A percentile compares a stretch with the other conserved stretches of the same genome.
Conservation (phyloP, 495 filamentous ascomycete species). For the Trichoderma virens region DNA sequence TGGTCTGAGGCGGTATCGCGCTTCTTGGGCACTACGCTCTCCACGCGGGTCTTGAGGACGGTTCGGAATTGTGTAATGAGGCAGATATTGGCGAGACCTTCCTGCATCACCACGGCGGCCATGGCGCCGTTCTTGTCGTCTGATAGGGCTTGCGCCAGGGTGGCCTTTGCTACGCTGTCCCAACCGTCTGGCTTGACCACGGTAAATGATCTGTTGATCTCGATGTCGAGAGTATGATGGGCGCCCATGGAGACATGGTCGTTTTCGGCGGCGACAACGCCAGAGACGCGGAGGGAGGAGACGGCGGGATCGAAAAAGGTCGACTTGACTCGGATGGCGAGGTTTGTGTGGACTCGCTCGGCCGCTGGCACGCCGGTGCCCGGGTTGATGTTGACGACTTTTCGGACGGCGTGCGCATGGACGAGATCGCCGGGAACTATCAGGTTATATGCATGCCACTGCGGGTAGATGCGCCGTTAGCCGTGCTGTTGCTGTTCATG, state of each 20-base stretch:
- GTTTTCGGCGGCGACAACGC: slow-evolving; percentile 76
- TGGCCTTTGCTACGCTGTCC: slow-evolving; percentile 81
- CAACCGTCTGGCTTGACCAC: slow-evolving; percentile 84
- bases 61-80: slow-evolving; percentile 89
- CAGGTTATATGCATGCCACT: slow-evolving; percentile 98
- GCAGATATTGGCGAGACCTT: slow-evolving; percentile 88
- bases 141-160: slow-evolving; percentile 70
- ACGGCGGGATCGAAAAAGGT: slow-evolving; percentile 87
- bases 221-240: slow-evolving; percentile 86
- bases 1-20: slow-evolving; percentile 53
- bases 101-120: slow-evolving; percentile 88
- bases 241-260: slow-evolving; percentile 73
- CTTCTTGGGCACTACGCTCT: slow-evolving; percentile 76
- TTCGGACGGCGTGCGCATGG: slow-evolving; percentile 74
- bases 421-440: slow-evolving; percentile 74
- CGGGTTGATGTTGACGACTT: slow-evolving; percentile 63
- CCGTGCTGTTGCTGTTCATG: too few species aligned
- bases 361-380: slow-evolving; percentile 69
- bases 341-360: slow-evolving; percentile 65
- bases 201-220: slow-evolving; percentile 57
- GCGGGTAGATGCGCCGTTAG: neutral
- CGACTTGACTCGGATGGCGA: slow-evolving; percentile 71
- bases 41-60: slow-evolving; percentile 78
- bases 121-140: slow-evolving; percentile 70
- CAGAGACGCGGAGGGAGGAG: slow-evolving; percentile 76